Conservation (phyloP, 2,329 filamentous ascomycete genomes). For the Calonectria leucothoes region DNA sequence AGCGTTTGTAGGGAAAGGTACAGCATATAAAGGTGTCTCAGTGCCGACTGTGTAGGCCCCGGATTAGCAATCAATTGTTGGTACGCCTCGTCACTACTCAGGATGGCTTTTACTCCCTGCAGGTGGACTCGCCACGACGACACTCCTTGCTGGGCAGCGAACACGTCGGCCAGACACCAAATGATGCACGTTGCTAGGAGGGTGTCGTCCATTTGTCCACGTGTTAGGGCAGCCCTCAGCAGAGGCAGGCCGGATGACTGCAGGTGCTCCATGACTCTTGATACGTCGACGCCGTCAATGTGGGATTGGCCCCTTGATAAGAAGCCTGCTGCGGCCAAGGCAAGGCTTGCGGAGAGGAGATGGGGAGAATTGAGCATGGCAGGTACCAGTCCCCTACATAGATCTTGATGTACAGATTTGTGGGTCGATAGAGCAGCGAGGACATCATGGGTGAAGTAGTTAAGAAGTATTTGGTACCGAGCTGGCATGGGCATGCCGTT, state of each 20-base stretch:
- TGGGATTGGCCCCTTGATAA: conserved; percentile 36
- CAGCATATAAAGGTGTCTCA: conserved; percentile 43
- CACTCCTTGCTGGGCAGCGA: conserved; percentile 35
- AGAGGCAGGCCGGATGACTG: conserved; percentile 39
- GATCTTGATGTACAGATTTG: conserved; percentile 40
- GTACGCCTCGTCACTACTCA: conserved; percentile 20
- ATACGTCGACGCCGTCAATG: conserved; percentile 36
- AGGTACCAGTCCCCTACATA: conserved; percentile 40
- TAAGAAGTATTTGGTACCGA: conserved; percentile 35
- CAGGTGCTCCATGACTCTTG: conserved; percentile 36
- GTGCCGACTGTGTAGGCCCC: conserved; percentile 23
- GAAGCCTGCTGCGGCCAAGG: conserved; percentile 40
- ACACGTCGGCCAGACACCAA: conserved; percentile 44
- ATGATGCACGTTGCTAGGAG: conserved; percentile 43
- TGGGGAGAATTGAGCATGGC: conserved; percentile 41
- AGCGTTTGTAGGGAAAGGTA: conserved; percentile 43
- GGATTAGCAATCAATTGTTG: not conserved
- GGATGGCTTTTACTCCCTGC: conserved; percentile 39
- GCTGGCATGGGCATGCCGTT: conserved; percentile 38
- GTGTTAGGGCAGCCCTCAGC: conserved; percentile 34
- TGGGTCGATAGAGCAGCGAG: conserved; percentile 42
- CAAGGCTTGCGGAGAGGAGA: conserved; percentile 41
- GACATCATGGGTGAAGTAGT: conserved; percentile 41
- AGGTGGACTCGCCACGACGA: conserved; percentile 41
- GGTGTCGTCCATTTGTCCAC: conserved; percentile 36